phyloP scores from a whole-genome alignment of 768 basidiomycete species.

The Russula sp. region DNA sequence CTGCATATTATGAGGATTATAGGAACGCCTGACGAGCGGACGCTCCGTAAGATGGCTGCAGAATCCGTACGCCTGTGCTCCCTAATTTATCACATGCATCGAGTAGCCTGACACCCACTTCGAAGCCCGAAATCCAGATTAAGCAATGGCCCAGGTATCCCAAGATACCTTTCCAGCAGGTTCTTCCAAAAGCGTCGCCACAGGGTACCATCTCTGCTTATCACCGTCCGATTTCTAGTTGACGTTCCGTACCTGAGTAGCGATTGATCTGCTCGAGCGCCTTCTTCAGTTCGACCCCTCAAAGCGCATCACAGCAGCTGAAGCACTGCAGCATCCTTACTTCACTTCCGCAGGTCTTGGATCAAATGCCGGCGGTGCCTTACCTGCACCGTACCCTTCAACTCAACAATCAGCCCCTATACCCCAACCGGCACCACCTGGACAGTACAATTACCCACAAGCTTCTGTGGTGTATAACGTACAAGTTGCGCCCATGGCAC shows the following conservation, averaged over 20 bases:
- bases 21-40: slow-evolving; percentile 88
- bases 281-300: slow-evolving; percentile 95
- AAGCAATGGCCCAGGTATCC: slow-evolving; percentile 88
- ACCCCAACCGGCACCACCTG: slow-evolving; percentile 35
- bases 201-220: slow-evolving; percentile 52
- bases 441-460: slow-evolving; percentile 60
- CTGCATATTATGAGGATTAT: slow-evolving; percentile 96
- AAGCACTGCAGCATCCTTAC: slow-evolving; percentile 90
- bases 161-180: slow-evolving; percentile 75
- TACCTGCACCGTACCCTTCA: slow-evolving; percentile 34
- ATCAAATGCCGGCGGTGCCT: slow-evolving; percentile 46
- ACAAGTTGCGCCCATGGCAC: slow-evolving; percentile 33
- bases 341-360: slow-evolving; percentile 57
- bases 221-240: not conserved
- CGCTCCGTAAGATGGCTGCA: slow-evolving; percentile 80
- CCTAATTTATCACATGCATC: not conserved
- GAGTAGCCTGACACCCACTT: slow-evolving; percentile 23
- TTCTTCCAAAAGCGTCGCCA: slow-evolving; percentile 81
- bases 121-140: slow-evolving; percentile 74
- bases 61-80: slow-evolving; percentile 66
- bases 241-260: slow-evolving; percentile 38
- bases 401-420: slow-evolving; percentile 57
- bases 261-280: slow-evolving; percentile 90
- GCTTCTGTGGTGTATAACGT: slow-evolving; percentile 41
- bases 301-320: slow-evolving; percentile 85